Conservation (phyloP, 306 rosid species). For the Alnus glutinosa region DNA sequence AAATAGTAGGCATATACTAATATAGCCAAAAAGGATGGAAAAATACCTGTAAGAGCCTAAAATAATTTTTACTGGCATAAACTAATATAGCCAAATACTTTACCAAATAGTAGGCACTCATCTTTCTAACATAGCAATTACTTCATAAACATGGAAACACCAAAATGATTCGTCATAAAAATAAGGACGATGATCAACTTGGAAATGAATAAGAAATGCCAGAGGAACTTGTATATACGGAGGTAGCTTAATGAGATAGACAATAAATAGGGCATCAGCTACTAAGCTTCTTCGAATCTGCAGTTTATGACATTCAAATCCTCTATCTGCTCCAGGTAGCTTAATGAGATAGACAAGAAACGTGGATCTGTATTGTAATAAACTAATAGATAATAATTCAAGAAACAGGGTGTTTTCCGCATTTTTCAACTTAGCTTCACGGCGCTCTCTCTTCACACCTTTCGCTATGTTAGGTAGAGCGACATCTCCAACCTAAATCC, state of each 20-base stretch:
- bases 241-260: neutral
- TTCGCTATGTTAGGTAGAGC: conserved; percentile 68
- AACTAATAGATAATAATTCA: too few relatives aligned
- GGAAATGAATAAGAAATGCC: neutral
- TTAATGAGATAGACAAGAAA: too few relatives aligned
- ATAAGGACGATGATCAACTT: conserved; percentile 5
- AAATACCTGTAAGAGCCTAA: neutral
- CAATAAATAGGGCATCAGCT: neutral
- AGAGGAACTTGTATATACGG: neutral
- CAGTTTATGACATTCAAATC: neutral
- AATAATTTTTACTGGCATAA: neutral
- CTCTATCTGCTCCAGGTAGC: neutral
- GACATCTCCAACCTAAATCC: conserved; percentile 58
- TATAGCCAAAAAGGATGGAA: neutral
- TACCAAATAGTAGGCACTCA: conserved; percentile 49
- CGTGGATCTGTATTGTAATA: too few relatives aligned
- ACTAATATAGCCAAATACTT: conserved; percentile 20
- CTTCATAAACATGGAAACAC: too few relatives aligned
- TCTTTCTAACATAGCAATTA: conserved; percentile 19
- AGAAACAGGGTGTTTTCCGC: conserved; percentile 11
- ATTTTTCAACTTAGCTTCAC: conserved; percentile 67
- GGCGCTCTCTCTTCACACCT: conserved; percentile 90
- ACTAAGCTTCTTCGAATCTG: neutral
- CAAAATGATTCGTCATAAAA: too few relatives aligned
- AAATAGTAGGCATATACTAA: too few relatives aligned